These are phyloP conservation scores for Coniochaeta prunicola DNA, from an alignment of 2,329 filamentous ascomycete genomes.

Conservation along the genomic window DNA sequence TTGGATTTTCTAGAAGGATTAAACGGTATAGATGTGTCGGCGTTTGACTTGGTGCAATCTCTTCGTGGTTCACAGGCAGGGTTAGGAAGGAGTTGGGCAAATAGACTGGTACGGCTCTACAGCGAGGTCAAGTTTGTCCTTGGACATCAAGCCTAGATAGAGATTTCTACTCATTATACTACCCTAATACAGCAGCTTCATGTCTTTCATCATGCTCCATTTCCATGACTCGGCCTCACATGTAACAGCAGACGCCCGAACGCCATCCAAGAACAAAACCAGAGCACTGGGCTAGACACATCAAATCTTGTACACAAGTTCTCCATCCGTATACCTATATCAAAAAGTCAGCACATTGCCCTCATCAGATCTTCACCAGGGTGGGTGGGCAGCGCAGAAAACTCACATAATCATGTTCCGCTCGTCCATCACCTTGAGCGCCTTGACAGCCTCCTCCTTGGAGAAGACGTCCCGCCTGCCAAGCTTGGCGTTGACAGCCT, in stretches of 20 bases:
- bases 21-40: neutral
- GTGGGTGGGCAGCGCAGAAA: neutral
- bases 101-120: neutral
- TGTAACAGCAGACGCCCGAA: neutral
- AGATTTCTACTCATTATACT: neutral
- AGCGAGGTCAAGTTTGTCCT: neutral
- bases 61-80: neutral
- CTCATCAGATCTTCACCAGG: constrained; percentile 1
- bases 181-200: neutral
- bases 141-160: neutral
- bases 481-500: constrained; percentile 70
- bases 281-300: neutral
- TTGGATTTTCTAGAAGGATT: neutral
- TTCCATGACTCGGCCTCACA: neutral
- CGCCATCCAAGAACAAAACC: constrained; percentile 2
- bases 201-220: neutral
- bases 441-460: constrained; percentile 65
- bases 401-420: constrained; percentile 90
- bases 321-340: constrained; percentile 50
- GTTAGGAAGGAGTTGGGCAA: neutral
- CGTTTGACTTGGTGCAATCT: neutral
- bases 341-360: constrained; percentile 4
- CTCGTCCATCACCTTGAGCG: constrained; percentile 72
- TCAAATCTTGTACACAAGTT: constrained; percentile 65
- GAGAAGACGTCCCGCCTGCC: constrained; percentile 55